A percentile compares a stretch with the other conserved stretches of the same genome.
Evolutionary conservation across 2,329 filamentous ascomycete species (phyloP).

Genomic region (Talaromyces amestolkiae): DNA sequence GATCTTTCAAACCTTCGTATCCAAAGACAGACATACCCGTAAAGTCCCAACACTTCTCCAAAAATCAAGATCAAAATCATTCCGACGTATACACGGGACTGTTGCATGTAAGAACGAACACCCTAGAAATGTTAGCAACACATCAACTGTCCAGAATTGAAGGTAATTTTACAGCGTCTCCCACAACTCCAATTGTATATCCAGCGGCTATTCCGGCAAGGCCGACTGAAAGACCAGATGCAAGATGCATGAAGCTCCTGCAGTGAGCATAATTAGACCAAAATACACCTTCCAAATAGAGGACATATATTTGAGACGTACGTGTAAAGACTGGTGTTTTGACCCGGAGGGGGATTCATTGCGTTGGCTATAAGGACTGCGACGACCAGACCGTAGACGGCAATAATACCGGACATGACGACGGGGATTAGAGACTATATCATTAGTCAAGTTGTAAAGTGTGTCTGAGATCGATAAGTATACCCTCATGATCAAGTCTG

Average conservation of each 20-base stretch:
- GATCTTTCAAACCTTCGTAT: not conserved
- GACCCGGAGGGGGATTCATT: constrained; percentile 66
- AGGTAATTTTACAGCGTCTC: constrained; percentile 66
- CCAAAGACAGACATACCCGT: constrained; percentile 65
- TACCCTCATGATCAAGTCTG: constrained; percentile 68
- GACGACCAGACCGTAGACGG: constrained; percentile 95
- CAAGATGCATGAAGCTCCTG: constrained; percentile 90
- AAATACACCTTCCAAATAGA: not conserved
- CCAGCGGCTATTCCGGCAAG: constrained; percentile 90
- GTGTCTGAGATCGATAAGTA: not conserved
- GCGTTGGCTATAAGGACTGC: constrained; percentile 93
- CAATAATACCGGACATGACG: constrained; percentile 98
- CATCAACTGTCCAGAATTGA: not conserved
- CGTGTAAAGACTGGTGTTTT: constrained; percentile 80
- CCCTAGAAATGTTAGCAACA: constrained; percentile 47
- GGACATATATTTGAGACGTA: constrained; percentile 43
- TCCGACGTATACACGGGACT: constrained; percentile 93
- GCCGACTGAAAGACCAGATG: constrained; percentile 84
- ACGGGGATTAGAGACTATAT: constrained; percentile 50
- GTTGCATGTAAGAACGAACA: constrained; percentile 92
- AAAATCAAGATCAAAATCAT: constrained; percentile 99
- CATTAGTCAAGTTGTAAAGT: not conserved
- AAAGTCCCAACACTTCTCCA: constrained; percentile 92
- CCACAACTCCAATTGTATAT: constrained; percentile 94
- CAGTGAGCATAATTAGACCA: constrained; percentile 22